Conservation (phyloP, 805 yeast genomes). For the Yamadazyma olivae region DNA sequence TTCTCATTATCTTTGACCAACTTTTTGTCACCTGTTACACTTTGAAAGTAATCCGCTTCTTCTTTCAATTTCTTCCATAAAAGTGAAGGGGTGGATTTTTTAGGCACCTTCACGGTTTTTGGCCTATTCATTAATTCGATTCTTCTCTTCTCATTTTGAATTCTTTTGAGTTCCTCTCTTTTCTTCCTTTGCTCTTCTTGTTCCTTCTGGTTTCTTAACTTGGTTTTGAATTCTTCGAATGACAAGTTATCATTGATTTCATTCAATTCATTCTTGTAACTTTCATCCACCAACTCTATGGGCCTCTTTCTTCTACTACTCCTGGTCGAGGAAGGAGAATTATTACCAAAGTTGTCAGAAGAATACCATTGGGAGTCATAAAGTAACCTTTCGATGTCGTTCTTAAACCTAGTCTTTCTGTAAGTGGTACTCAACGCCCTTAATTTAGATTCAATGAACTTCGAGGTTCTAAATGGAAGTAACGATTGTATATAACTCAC, state of each 20-base stretch:
- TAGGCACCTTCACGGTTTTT: constrained; percentile 1
- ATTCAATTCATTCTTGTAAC: background rate
- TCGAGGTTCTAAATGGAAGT: constrained; percentile 10
- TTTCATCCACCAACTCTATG: constrained; percentile 2
- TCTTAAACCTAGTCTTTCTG: constrained; percentile 27
- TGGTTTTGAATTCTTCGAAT: constrained; percentile 3
- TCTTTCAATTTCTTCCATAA: constrained; percentile 4
- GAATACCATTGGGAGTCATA: constrained; percentile 41
- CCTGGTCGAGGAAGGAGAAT: background rate
- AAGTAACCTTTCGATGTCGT: constrained; percentile 26
- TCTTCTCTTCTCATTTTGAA: constrained; percentile 4
- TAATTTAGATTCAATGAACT: background rate
- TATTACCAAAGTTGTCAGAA: constrained; percentile 13
- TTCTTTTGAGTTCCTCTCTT: constrained; percentile 5
- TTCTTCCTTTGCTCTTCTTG: constrained; percentile 1
- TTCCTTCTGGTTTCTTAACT: background rate
- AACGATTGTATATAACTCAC: constrained; percentile 20
- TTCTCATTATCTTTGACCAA: constrained; percentile 30
- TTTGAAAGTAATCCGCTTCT: constrained; percentile 30
- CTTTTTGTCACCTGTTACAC: constrained; percentile 35
- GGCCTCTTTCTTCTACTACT: constrained; percentile 7
- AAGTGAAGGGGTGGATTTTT: background rate
- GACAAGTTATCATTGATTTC: background rate
- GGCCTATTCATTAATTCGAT: constrained; percentile 6
- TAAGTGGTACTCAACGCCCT: constrained; percentile 2